A percentile compares a stretch with the other conserved stretches of the same genome.
Conservation (phyloP, 257 asterid genomes). For the Datura wrightii region DNA sequence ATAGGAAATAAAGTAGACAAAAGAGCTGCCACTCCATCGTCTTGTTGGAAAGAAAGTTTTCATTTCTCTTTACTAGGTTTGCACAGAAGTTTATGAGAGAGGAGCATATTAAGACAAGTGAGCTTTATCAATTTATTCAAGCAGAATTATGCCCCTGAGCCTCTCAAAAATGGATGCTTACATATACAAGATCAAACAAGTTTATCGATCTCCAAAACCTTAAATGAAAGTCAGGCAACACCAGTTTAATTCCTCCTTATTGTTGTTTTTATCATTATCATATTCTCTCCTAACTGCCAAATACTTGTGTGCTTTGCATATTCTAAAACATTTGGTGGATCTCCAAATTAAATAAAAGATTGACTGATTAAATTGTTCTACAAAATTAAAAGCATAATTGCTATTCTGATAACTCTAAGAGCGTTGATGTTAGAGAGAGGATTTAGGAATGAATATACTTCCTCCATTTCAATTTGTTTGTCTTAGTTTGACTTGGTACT, state of each 20-base stretch:
- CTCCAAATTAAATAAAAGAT: constrained; percentile 7
- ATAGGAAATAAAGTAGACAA: constrained; percentile 6
- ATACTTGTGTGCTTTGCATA: not conserved
- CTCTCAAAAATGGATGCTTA: not conserved
- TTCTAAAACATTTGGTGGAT: not conserved
- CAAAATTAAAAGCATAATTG: not conserved
- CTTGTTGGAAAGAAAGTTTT: not conserved
- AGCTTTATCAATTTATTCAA: constrained; percentile 1
- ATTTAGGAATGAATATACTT: not conserved
- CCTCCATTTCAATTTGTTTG: no score
- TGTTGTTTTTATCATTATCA: not conserved
- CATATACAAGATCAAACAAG: not conserved
- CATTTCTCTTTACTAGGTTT: not conserved
- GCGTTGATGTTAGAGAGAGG: not conserved
- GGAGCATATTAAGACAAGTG: constrained; percentile 21
- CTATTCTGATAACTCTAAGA: not conserved
- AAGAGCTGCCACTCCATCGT: not conserved
- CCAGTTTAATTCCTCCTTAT: not conserved
- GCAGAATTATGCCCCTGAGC: not conserved
- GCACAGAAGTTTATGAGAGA: not conserved
- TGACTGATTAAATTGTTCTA: not conserved
- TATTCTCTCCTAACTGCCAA: not conserved
- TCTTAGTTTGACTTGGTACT: no score
- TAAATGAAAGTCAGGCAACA: not conserved
- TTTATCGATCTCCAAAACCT: not conserved